Percentiles rank a stretch among this genome's conserved stretches.
phyloP scores from a whole-genome alignment of 1,284 basidiomycete genomes.

The Gymnopus androsaceus region DNA sequence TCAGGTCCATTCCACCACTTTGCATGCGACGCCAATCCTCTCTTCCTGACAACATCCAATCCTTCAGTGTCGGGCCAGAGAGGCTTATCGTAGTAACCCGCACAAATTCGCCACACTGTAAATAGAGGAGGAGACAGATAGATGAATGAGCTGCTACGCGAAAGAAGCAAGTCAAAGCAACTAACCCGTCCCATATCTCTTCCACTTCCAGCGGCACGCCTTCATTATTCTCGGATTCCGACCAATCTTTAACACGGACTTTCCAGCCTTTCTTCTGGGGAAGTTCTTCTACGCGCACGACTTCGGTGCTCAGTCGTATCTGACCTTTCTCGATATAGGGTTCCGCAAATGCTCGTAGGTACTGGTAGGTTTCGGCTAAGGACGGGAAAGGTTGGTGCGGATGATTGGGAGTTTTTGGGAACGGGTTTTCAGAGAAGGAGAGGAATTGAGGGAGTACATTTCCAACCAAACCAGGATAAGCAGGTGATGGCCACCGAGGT shows the following conservation, averaged over 20 bases:
- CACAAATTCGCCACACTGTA: too few species aligned
- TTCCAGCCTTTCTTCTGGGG: slow-evolving; percentile 37
- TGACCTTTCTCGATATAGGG: slow-evolving; percentile 33
- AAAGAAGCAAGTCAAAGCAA: too few species aligned
- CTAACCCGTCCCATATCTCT: slow-evolving; percentile 48
- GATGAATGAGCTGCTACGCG: too few species aligned
- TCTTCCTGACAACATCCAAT: slow-evolving; percentile 29
- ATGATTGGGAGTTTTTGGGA: slow-evolving; percentile 30
- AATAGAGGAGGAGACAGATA: too few species aligned
- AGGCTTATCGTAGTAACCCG: slow-evolving; percentile 46
- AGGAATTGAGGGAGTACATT: slow-evolving; percentile 51
- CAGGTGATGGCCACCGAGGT: slow-evolving; percentile 44
- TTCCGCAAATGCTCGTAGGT: slow-evolving; percentile 39
- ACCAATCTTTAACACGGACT: slow-evolving; percentile 41
- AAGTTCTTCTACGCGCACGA: slow-evolving; percentile 38
- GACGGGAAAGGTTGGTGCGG: slow-evolving; percentile 46
- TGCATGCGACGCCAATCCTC: slow-evolving; percentile 35
- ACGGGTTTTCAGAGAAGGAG: slow-evolving; percentile 40
- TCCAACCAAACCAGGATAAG: slow-evolving; percentile 47
- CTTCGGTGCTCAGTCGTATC: slow-evolving; percentile 42
- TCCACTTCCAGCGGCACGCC: slow-evolving; percentile 24
- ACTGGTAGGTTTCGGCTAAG: slow-evolving; percentile 42
- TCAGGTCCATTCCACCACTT: slow-evolving; percentile 41
- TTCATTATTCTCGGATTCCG: slow-evolving; percentile 16
- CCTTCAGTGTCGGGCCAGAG: slow-evolving; percentile 44